Conservation (phyloP, 192 early-diverging fungal species). For the Lobosporangium transversale region DNA sequence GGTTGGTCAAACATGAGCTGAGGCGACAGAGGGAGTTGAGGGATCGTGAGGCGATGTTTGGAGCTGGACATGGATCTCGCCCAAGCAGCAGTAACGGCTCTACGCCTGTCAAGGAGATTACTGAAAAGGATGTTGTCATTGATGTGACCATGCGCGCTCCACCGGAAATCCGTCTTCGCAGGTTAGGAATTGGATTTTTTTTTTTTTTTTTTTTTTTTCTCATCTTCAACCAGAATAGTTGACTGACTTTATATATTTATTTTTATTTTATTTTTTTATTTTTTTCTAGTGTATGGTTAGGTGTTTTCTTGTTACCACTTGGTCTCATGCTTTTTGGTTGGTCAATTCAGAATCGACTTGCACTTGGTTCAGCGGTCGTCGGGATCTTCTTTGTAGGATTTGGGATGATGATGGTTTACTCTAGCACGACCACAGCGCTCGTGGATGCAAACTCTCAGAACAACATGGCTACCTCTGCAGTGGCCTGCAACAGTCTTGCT, state of each 20-base stretch:
- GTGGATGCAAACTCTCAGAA: constrained; percentile 47
- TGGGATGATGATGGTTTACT: constrained; percentile 46
- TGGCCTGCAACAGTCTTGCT: constrained; percentile 49
- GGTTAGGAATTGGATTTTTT: neutral
- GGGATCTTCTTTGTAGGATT: constrained; percentile 36
- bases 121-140: constrained; percentile 14
- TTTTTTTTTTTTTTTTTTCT: neutral
- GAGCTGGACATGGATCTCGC: neutral
- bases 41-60: constrained; percentile 24
- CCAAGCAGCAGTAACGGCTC: neutral
- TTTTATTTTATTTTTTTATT: neutral
- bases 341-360: constrained; percentile 20
- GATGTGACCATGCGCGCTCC: constrained; percentile 27
- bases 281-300: constrained; percentile 43
- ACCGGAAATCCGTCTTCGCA: constrained; percentile 43
- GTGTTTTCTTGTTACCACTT: constrained; percentile 30
- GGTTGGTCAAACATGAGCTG: constrained; percentile 43
- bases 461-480: constrained; percentile 38
- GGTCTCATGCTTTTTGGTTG: constrained; percentile 46
- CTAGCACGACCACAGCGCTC: constrained; percentile 35
- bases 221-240: neutral
- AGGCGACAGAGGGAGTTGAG: constrained; percentile 12
- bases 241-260: neutral
- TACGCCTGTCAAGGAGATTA: neutral
- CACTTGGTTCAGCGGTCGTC: constrained; percentile 9